Evolutionary conservation across 441 rosid genomes (phyloP).

Genomic region (Kokia cookei): DNA sequence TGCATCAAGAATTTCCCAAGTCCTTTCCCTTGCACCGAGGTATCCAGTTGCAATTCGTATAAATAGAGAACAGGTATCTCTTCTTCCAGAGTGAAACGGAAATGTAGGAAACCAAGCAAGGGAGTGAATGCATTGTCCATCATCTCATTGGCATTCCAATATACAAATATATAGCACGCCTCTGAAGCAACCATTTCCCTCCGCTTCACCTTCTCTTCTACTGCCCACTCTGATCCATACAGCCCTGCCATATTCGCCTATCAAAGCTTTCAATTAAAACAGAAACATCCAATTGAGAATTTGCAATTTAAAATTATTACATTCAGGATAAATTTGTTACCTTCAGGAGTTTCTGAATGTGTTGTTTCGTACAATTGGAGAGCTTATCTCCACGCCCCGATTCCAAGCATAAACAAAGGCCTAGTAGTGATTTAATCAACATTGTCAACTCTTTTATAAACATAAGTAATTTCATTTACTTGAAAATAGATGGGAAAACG

Average conservation of each 20-base stretch:
- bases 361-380: slow-evolving; percentile 40
- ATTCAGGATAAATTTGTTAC: slow-evolving; percentile 43
- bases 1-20: slow-evolving; percentile 82
- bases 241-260: slow-evolving; percentile 78
- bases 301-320: slow-evolving; percentile 15
- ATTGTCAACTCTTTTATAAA: neutral
- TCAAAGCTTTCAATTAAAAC: neutral
- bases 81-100: slow-evolving; percentile 76
- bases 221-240: slow-evolving; percentile 65
- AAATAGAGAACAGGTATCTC: slow-evolving; percentile 76
- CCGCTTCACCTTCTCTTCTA: slow-evolving; percentile 71
- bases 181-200: slow-evolving; percentile 72
- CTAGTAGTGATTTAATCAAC: slow-evolving; percentile 24
- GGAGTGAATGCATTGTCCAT: neutral
- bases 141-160: slow-evolving; percentile 14
- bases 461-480: neutral
- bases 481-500: neutral
- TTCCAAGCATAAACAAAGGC: slow-evolving; percentile 50
- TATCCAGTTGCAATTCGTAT: slow-evolving; percentile 78
- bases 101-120: slow-evolving; percentile 74
- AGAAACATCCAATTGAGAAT: neutral
- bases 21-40: slow-evolving; percentile 66
- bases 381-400: slow-evolving; percentile 66
- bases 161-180: slow-evolving; percentile 66
- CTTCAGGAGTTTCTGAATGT: slow-evolving; percentile 56